Percentiles rank a stretch among this genome's conserved stretches.
Conservation (phyloP, 768 basidiomycete genomes). For the Mycena rebaudengoi region DNA sequence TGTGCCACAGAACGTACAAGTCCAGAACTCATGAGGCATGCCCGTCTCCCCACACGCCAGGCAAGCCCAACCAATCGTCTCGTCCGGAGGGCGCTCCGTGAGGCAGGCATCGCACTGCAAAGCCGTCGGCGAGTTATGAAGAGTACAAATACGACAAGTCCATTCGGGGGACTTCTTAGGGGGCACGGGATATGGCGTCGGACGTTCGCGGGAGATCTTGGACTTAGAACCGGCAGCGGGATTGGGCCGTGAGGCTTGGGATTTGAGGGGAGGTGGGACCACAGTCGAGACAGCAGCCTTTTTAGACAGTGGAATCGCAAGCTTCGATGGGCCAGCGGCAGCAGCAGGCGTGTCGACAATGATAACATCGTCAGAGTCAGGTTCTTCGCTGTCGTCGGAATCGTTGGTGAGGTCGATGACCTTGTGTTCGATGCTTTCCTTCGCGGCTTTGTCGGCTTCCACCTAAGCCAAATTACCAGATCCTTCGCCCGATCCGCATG, state of each 20-base stretch:
- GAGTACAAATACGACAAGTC: slow-evolving; percentile 70
- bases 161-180: slow-evolving; percentile 44
- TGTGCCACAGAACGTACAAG: slow-evolving; percentile 75
- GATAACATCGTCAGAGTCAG: slow-evolving; percentile 44
- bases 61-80: slow-evolving; percentile 67
- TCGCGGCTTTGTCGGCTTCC: slow-evolving; percentile 76
- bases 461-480: slow-evolving; percentile 62
- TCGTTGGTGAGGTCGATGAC: slow-evolving; percentile 66
- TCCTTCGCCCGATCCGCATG: slow-evolving; percentile 73
- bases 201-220: not conserved
- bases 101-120: slow-evolving; percentile 68
- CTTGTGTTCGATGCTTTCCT: slow-evolving; percentile 67
- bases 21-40: slow-evolving; percentile 75
- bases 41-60: slow-evolving; percentile 67
- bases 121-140: slow-evolving; percentile 60
- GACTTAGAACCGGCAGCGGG: not conserved
- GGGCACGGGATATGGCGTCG: slow-evolving; percentile 12
- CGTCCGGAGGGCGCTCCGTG: not conserved
- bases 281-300: slow-evolving; percentile 10
- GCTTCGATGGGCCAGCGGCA: slow-evolving; percentile 34
- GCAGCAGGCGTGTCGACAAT: slow-evolving; percentile 37
- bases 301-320: slow-evolving; percentile 20
- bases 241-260: not conserved
- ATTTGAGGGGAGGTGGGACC: not conserved
- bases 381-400: slow-evolving; percentile 36